These are phyloP conservation scores for Nicotiana knightiana DNA, from an alignment of 257 asterid genomes.

Conservation along the genomic window DNA sequence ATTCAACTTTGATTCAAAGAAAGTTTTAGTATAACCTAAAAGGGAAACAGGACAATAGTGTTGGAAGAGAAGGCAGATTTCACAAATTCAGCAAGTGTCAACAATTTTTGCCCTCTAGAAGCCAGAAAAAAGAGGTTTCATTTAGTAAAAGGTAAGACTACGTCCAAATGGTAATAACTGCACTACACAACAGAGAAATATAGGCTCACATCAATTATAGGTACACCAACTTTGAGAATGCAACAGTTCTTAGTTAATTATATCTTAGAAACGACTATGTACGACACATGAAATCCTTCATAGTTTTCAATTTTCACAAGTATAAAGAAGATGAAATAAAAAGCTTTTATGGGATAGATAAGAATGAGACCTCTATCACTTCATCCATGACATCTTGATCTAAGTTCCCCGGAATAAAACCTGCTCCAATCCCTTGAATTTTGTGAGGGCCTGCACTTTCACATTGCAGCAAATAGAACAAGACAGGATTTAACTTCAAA, in stretches of 20 bases:
- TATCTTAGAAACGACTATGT: not conserved
- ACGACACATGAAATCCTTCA: not conserved
- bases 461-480: conserved; percentile 64
- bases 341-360: not conserved
- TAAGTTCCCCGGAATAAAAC: conserved; percentile 91
- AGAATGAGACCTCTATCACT: conserved; percentile 73
- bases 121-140: not conserved
- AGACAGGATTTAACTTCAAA: conserved; percentile 29
- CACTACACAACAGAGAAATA: not conserved
- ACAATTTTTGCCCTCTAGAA: not conserved
- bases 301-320: not conserved
- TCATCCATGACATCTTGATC: conserved; percentile 92
- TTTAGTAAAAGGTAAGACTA: not conserved
- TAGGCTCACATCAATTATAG: not conserved
- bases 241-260: not conserved
- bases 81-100: not conserved
- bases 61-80: not conserved
- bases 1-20: not conserved
- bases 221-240: not conserved
- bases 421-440: conserved; percentile 99
- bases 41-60: not conserved
- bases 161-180: not conserved
- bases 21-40: not conserved
- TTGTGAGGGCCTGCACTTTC: conserved; percentile 99
- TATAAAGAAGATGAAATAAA: not conserved